Base-by-base conservation (phyloP, 495 filamentous ascomycete species). In the Aspergillus asperescens region DNA sequence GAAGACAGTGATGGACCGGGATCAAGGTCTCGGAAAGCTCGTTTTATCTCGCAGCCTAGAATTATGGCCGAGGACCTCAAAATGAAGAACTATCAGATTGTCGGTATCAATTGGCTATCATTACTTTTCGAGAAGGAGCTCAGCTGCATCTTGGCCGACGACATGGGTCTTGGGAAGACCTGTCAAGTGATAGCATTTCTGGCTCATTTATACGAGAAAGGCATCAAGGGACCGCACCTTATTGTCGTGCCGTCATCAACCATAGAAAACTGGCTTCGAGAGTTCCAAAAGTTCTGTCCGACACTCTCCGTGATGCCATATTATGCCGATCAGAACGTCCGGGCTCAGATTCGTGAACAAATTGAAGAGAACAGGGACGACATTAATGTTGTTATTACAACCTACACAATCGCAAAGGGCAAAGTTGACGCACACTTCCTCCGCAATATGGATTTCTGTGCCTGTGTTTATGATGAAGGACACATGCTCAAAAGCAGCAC, bases 121-220 rank as follows among this genome's bases (percentile, higher is more conserved):
- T 67, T 96, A 19, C 74, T 97, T 27, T 95, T 87, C 58, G 70
- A 85, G 39, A 83, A 88, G 34, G 76, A 83, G 19, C 71, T 92
- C 49, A 89, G 87, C 50, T 87, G 90, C 39, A 97, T 98, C 54
- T 74, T 98, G 13, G 94, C 93, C 0, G 93, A 98, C 64, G 93
- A 98, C 57, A 98, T 98, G 93, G 93, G 93, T 37, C 77, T 97
- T 7, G 93, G 93, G 9, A 98, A 98, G 74, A 98, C 93, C 0
- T 95, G 90, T 58, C 91, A 97, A 61, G 90, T 98, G 48, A 95
- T 98, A 57, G 81, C 90, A 0, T 91, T 97, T 64, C 77, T 98
- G 19, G 84, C 90, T 4, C 86, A 95, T 56, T 73, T 98, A 6
- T 80, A 83, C 12, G 81, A 89, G 57, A 81, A 72, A 20, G 77